phyloP scores from a whole-genome alignment of 441 rosid genomes.

The Syzygium syzygioides region DNA sequence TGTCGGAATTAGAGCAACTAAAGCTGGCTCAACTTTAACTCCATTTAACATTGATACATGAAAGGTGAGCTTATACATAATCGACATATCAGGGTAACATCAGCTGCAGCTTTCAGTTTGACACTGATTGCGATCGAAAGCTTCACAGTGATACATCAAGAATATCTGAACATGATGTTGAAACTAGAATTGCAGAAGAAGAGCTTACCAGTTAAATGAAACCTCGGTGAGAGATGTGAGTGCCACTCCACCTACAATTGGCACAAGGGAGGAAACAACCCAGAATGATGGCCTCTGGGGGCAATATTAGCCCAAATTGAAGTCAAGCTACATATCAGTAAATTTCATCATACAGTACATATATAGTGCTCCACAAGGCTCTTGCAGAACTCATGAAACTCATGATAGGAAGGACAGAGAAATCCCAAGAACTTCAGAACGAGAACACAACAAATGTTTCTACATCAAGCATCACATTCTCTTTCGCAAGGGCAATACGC shows the following conservation, averaged over 20 bases:
- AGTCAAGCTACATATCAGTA: background rate
- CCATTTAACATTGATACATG: background rate
- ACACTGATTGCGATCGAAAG: background rate
- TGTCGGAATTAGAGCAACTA: background rate
- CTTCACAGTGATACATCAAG: background rate
- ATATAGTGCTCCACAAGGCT: background rate
- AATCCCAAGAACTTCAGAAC: background rate
- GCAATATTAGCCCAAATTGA: background rate
- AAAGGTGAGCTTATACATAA: background rate
- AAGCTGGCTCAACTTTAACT: background rate
- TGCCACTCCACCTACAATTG: constrained; percentile 59
- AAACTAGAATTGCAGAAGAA: background rate
- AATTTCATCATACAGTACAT: background rate
- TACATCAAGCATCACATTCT: background rate
- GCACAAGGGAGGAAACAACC: constrained; percentile 40
- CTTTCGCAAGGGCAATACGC: background rate
- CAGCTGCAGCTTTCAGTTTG: background rate
- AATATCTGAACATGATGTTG: background rate
- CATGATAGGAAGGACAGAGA: background rate
- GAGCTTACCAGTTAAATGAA: constrained; percentile 53
- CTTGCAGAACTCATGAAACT: background rate
- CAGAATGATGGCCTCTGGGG: constrained; percentile 44
- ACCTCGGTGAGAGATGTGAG: constrained; percentile 56
- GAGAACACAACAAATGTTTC: background rate
- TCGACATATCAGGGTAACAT: background rate